Percentiles rank a stretch among this genome's conserved stretches.
Evolutionary conservation across 108 stramenopile genomes (phyloP).

Genomic region (Seminavis robusta): DNA sequence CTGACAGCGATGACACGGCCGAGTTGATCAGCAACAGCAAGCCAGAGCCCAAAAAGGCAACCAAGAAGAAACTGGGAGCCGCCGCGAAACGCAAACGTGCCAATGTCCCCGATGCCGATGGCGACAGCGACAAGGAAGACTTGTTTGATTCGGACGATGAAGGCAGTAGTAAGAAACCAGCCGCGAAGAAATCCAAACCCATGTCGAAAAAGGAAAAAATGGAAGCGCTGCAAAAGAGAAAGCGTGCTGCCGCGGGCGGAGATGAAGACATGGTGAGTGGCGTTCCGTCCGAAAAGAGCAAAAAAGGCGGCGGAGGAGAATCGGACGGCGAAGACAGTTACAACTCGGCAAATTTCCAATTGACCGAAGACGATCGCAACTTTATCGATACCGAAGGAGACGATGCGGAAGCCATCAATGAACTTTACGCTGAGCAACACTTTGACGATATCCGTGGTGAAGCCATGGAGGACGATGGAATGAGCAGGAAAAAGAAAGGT

Average conservation of each 20-base stretch:
- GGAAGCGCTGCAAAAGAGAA: constrained; percentile 69
- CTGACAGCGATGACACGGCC: constrained; percentile 71
- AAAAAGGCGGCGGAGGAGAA: constrained; percentile 18
- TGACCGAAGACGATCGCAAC: constrained; percentile 83
- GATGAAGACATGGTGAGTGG: not conserved
- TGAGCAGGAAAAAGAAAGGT: too few species aligned
- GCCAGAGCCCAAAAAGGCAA: constrained; percentile 3
- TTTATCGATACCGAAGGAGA: constrained; percentile 90
- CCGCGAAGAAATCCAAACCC: constrained; percentile 5
- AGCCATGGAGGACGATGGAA: constrained; percentile 24
- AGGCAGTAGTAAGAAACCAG: constrained; percentile 20
- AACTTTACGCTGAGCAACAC: constrained; percentile 86
- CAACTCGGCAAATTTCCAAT: constrained; percentile 60
- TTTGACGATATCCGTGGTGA: constrained; percentile 84
- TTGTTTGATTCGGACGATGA: constrained; percentile 67
- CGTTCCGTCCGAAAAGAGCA: constrained; percentile 23
- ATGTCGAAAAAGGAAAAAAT: constrained; percentile 62
- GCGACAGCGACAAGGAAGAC: constrained; percentile 46
- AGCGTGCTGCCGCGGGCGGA: constrained; percentile 26
- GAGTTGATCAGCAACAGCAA: constrained; percentile 60
- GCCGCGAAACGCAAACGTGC: not conserved
- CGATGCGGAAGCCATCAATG: constrained; percentile 79
- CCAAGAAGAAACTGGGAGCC: not conserved
- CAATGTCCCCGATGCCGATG: constrained; percentile 28
- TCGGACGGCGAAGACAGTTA: constrained; percentile 47